phyloP scores from a whole-genome alignment of 1,139 yeast species.

The Hemisphaericaspora subhashii region DNA sequence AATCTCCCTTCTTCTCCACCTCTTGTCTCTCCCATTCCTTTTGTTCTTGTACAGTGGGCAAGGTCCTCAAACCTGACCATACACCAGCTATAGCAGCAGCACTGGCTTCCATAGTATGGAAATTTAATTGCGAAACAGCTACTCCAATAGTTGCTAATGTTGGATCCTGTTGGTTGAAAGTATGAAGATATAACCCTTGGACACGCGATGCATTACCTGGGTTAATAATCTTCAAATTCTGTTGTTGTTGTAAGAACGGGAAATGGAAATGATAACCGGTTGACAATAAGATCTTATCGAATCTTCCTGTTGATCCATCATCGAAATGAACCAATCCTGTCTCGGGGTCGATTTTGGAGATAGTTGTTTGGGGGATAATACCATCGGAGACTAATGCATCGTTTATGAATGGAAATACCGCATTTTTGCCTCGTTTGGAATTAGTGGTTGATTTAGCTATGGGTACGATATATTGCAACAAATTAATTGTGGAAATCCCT shows the following conservation, averaged over 20 bases:
- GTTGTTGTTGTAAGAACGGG: constrained; percentile 27
- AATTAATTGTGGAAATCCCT: constrained; percentile 49
- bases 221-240: constrained; percentile 20
- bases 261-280: constrained; percentile 41
- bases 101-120: constrained; percentile 43
- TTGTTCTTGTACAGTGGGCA: constrained; percentile 33
- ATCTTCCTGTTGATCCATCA: constrained; percentile 27
- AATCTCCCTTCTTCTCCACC: constrained; percentile 22
- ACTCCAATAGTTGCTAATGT: constrained; percentile 43
- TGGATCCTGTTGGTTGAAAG: constrained; percentile 43
- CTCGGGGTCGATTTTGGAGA: constrained; percentile 25
- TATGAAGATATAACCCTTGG: constrained; percentile 38
- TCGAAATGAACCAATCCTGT: constrained; percentile 27
- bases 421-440: constrained; percentile 34
- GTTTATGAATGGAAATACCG: constrained; percentile 29
- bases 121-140: constrained; percentile 38
- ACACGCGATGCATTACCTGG: constrained; percentile 31
- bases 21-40: constrained; percentile 28
- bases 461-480: constrained; percentile 50
- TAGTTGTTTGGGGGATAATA: constrained; percentile 29
- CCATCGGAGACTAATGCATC: constrained; percentile 40
- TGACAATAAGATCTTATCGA: constrained; percentile 32
- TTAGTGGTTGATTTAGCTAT: constrained; percentile 37
- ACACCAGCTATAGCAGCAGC: constrained; percentile 50
- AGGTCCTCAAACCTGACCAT: constrained; percentile 33